Percentiles rank a stretch among this genome's conserved stretches.
Evolutionary conservation across 768 basidiomycete genomes (phyloP).

Genomic region (Hygrophorus pudorinus): DNA sequence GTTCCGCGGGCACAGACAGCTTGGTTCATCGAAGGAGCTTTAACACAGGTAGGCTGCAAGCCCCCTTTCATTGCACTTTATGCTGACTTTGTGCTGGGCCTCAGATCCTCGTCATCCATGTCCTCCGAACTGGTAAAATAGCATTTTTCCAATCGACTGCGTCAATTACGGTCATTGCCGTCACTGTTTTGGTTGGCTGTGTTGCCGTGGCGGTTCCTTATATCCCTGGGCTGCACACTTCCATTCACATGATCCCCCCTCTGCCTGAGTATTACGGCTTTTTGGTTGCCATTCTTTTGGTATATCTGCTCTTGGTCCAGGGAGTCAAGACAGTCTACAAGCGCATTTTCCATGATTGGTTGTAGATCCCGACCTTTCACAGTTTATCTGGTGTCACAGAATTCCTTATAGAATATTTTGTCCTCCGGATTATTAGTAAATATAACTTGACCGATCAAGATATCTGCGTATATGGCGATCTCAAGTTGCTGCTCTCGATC

Average conservation of each 20-base stretch:
- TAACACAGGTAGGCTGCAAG: conserved; percentile 19
- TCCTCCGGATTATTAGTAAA: too few relatives aligned
- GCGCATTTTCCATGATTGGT: not conserved
- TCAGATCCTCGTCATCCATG: not conserved
- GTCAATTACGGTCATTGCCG: not conserved
- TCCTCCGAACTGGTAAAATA: not conserved
- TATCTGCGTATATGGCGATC: too few relatives aligned
- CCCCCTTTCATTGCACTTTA: not conserved
- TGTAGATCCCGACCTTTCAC: too few relatives aligned
- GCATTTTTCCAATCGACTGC: not conserved
- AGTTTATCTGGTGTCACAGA: too few relatives aligned
- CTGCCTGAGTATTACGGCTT: not conserved
- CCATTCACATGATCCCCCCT: not conserved
- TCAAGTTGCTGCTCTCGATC: too few relatives aligned
- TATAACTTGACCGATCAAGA: too few relatives aligned
- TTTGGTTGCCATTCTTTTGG: not conserved
- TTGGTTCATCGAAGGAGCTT: conserved; percentile 26
- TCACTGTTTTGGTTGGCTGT: not conserved
- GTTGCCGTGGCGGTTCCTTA: not conserved
- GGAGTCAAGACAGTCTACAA: not conserved
- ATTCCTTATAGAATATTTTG: too few relatives aligned
- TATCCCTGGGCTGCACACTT: not conserved
- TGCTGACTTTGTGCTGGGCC: not conserved
- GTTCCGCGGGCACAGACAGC: conserved; percentile 24
- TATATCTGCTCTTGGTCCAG: not conserved